Evolutionary conservation across 768 basidiomycete species (phyloP), one percentile per base, ranked within the genome.

Genomic region (Boletus pseudo-olivaceus): DNA sequence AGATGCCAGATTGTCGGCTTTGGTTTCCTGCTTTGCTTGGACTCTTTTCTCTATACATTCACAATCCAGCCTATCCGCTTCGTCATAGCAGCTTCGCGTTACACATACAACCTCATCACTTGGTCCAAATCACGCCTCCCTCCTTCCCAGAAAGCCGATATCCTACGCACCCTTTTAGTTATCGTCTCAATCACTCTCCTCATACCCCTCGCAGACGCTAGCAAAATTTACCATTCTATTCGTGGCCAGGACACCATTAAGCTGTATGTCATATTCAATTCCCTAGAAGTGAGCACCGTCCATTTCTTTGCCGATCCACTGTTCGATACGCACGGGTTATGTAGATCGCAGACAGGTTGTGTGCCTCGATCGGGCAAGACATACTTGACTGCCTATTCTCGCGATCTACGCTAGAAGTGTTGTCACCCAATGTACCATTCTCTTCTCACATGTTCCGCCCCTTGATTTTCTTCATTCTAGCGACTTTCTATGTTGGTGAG

Each of bases 221-320:
- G 93, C 72, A 94, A 95, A 75, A 96, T 99, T 61, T 99, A 99
- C 63, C 97, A 99, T 65, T 88, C 88, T 15, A 98, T 99, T 51
- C 85, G 97, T 20, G 96, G 95, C 0, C 97, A 98, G 71, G 97
- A 99, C 62, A 97, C 93, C 3, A 96, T 99, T 75, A 99, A 98
- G 74, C 73, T 99, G 46, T 98, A 98, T 74, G 97, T 99, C 55
- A 96, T 99, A 47, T 99, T 98, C 74, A 98, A 98, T 70, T 95
- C 94, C 11, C 79, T 99, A 7, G 97, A 99, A 81, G 96, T 96
- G 70, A 53, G 84, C 68, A 49, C 27, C 20, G n/a, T 59, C 43
- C 11, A 5, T 39, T 37, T 39, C 14, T 23, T n/a, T 4, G 10
- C 20, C 17, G n/a, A 20, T 34, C 17, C 17, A 17, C 17, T 40